A percentile compares a stretch with the other conserved stretches of the same genome.
These are phyloP conservation scores for Ochetophila trinervis DNA, from an alignment of 306 rosid genomes.

Conservation along the genomic window DNA sequence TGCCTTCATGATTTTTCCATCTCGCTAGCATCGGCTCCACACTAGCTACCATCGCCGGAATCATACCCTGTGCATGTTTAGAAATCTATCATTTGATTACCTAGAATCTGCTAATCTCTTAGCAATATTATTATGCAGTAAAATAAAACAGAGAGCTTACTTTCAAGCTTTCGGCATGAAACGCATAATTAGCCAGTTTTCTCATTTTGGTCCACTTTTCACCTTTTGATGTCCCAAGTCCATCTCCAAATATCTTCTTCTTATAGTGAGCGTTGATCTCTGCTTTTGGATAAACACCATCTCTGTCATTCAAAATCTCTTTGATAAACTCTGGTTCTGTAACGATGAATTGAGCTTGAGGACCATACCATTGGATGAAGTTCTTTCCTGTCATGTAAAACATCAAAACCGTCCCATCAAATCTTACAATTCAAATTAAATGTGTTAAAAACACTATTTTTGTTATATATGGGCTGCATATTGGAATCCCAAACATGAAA, in stretches of 20 bases:
- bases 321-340: slow-evolving; percentile 30
- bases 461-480: too few relatives aligned
- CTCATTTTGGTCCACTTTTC: slow-evolving; percentile 39
- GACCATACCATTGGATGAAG: slow-evolving; percentile 32
- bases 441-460: not conserved
- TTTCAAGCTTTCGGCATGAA: slow-evolving; percentile 41
- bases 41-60: slow-evolving; percentile 19
- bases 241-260: slow-evolving; percentile 36
- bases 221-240: slow-evolving; percentile 28
- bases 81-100: too few relatives aligned
- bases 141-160: slow-evolving; percentile 14
- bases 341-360: slow-evolving; percentile 22
- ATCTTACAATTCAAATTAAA: too few relatives aligned
- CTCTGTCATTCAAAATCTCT: slow-evolving; percentile 27
- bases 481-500: too few relatives aligned
- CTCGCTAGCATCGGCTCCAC: slow-evolving; percentile 19
- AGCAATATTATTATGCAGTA: too few relatives aligned
- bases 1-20: slow-evolving; percentile 23
- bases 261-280: too few relatives aligned
- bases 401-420: too few relatives aligned
- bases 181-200: slow-evolving; percentile 34
- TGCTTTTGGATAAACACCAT: slow-evolving; percentile 13
- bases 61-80: slow-evolving; percentile 9
- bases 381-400: slow-evolving; percentile 30
- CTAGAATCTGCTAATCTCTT: too few relatives aligned